Percentiles rank a stretch among this genome's conserved stretches.
These are phyloP conservation scores for Cryptosporidium andersoni DNA, from an alignment of 169 alveolate species.

Conservation along the genomic window DNA sequence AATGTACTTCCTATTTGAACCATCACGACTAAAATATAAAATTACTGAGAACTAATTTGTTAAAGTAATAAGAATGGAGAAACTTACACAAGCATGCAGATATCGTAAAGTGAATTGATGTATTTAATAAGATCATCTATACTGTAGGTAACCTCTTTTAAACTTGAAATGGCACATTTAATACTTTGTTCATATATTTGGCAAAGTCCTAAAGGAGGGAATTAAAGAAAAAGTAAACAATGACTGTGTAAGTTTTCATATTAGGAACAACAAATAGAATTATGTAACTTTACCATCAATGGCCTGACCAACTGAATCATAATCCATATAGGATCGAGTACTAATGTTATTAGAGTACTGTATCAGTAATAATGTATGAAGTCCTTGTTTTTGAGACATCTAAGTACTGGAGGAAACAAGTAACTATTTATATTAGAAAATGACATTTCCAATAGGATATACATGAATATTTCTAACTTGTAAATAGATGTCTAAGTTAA, in stretches of 20 bases:
- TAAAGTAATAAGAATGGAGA: background rate
- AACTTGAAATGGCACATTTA: conserved; percentile 56
- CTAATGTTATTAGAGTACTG: conserved; percentile 52
- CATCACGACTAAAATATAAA: conserved; percentile 34
- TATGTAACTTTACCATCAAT: conserved; percentile 26
- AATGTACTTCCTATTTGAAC: conserved; percentile 50
- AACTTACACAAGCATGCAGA: conserved; percentile 71
- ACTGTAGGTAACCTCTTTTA: conserved; percentile 58
- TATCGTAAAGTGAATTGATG: conserved; percentile 66
- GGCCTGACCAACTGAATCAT: conserved; percentile 63
- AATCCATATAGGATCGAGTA: conserved; percentile 69
- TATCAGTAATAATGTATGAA: conserved; percentile 49
- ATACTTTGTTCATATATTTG: conserved; percentile 69
- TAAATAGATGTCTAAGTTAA: too few species aligned
- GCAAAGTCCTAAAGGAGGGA: conserved; percentile 29
- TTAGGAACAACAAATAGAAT: too few species aligned
- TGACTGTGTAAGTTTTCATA: background rate
- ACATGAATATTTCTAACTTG: too few species aligned
- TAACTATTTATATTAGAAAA: conserved; percentile 1
- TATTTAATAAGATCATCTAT: conserved; percentile 48
- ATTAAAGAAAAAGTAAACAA: background rate
- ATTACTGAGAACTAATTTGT: background rate
- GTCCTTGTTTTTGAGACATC: conserved; percentile 64
- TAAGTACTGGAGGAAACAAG: background rate
- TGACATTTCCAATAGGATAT: background rate